Conservation (phyloP, 345 rosid species). For the Stellera chamaejasme region DNA sequence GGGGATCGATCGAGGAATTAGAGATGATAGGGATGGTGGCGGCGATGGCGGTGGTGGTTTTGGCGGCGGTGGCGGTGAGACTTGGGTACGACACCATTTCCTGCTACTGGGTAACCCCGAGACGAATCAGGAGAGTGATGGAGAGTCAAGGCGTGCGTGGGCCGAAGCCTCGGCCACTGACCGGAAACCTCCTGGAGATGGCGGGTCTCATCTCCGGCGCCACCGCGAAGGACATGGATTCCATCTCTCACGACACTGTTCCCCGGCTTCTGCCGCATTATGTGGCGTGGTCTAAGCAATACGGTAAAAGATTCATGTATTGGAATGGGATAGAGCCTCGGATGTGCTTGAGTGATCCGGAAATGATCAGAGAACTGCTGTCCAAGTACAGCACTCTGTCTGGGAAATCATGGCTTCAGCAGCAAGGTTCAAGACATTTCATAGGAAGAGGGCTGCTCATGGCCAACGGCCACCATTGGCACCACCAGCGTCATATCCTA, state of each 20-base stretch:
- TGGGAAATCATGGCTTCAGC: constrained; percentile 92
- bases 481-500: constrained; percentile 44
- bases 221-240: constrained; percentile 47
- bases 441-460: constrained; percentile 73
- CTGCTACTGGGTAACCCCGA: constrained; percentile 62
- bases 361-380: constrained; percentile 65
- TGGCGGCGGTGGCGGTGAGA: constrained; percentile 23
- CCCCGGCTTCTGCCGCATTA: constrained; percentile 83
- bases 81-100: constrained; percentile 44
- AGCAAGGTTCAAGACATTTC: constrained; percentile 80
- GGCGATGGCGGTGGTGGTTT: constrained; percentile 15
- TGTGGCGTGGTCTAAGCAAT: constrained; percentile 66
- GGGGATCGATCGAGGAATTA: too few species aligned
- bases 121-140: constrained; percentile 69
- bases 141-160: constrained; percentile 87
- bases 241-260: constrained; percentile 63
- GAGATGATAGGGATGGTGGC: constrained; percentile 3
- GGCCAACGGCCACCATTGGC: constrained; percentile 70
- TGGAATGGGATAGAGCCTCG: constrained; percentile 95
- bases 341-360: constrained; percentile 69
- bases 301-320: constrained; percentile 76
- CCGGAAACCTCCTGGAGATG: constrained; percentile 76
- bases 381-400: constrained; percentile 59
- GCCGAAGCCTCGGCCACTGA: constrained; percentile 60
- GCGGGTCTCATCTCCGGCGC: constrained; percentile 52